Evolutionary conservation across 129 eudicot species (phyloP), one percentile per base, ranked within the genome.

Genomic region (Arctium lappa): DNA sequence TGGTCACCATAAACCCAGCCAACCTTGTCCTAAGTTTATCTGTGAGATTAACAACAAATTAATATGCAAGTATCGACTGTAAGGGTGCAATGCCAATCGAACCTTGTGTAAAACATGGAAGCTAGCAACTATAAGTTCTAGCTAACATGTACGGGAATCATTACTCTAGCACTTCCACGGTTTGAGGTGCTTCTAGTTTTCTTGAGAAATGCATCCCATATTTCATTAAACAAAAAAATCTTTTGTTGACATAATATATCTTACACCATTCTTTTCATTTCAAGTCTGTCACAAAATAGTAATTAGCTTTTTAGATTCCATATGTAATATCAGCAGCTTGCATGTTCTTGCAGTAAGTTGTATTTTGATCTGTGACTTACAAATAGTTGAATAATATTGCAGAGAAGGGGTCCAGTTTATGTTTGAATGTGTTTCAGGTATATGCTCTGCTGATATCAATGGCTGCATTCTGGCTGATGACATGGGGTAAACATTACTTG

Each of bases 391-490:
- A 72, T 75, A 60, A 72, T 38, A 71, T 42, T 89, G 88, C 97
- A 95, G 99, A 69, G 98, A 96, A 91, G 99, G 99, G 60, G 99
- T 96, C 77, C 98, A 96, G 89, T 96, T 96, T 87, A 93, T 96
- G 99, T 96, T 96, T 81, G 98, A 91, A 33, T 96, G 99, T 78
- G 95, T 96, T 83, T 91, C 98, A 30, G 98, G 99, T 42, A 73
- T 87, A 79, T 83, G 82, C 81, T 76, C 88, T 34, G 81, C 88
- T 75, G 90, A 90, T 86, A 91, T 93, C 44, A 73, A 86, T 66
- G 99, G 99, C 69, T 96, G 99, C 93, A 96, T 96, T 81, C 85
- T 96, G 86, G 99, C 99, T 82, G 99, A 96, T 91, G 98, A 96
- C 88, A 96, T 96, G 99, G 99, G 99, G 99, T 96, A 90, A 84